A percentile compares a stretch with the other conserved stretches of the same genome.
Conservation (phyloP, 495 filamentous ascomycete species). For the Usnea hakonensis region DNA sequence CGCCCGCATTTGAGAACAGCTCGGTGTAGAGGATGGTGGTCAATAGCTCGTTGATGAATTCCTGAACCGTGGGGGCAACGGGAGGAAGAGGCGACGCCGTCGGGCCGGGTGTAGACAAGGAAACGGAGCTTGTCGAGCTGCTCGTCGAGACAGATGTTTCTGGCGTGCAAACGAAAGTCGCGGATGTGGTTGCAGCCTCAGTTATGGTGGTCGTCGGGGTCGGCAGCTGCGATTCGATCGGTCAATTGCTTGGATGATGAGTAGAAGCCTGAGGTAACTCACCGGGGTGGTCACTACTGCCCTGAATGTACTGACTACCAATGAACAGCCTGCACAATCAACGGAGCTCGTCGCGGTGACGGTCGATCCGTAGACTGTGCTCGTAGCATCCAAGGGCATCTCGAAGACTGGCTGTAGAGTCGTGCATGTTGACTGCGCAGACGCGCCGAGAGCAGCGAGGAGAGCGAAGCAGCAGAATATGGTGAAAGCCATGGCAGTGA, state of each 20-base stretch:
- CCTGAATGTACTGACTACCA: constrained; percentile 12
- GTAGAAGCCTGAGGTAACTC: background rate
- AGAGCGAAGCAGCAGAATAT: background rate
- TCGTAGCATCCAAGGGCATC: constrained; percentile 10
- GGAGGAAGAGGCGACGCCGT: constrained; percentile 12
- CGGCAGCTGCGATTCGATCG: background rate
- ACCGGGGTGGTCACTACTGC: background rate
- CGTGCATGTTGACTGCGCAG: constrained; percentile 6
- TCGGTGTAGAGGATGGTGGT: constrained; percentile 18
- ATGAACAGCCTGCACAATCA: constrained; percentile 7
- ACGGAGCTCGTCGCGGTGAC: constrained; percentile 6
- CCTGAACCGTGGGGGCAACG: background rate
- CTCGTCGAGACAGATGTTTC: background rate
- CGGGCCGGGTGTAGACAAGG: background rate
- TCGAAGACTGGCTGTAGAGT: constrained; percentile 14
- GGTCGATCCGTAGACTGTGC: constrained; percentile 7
- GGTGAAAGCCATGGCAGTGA: background rate
- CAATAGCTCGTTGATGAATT: constrained; percentile 13
- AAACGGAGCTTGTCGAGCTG: background rate
- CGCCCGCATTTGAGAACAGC: constrained; percentile 16
- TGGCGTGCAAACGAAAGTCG: background rate
- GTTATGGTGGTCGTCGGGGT: constrained; percentile 2
- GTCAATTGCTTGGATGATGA: background rate
- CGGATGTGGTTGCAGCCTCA: background rate
- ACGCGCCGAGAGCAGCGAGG: background rate